A percentile compares a stretch with the other conserved stretches of the same genome.
Evolutionary conservation across 139 green algal species (phyloP).

Genomic region (Nannochloris sp.): DNA sequence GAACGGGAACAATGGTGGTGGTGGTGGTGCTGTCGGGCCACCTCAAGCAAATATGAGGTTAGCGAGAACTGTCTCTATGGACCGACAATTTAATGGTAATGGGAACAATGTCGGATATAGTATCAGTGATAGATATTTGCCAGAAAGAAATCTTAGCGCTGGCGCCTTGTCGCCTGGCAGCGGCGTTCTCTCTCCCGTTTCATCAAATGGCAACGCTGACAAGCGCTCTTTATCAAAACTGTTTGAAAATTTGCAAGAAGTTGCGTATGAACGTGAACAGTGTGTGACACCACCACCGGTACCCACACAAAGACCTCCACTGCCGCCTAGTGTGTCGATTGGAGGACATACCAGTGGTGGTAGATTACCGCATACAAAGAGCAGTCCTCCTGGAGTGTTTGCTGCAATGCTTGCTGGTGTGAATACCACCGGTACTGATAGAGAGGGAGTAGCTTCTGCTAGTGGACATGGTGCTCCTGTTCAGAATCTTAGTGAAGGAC

Average conservation of each 20-base stretch:
- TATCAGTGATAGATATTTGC: no score
- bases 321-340: background rate
- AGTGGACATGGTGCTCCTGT: no score
- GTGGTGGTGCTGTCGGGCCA: no score
- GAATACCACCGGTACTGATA: background rate
- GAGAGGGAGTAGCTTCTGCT: no score
- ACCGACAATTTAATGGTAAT: no score
- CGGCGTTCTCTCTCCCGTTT: constrained; percentile 18
- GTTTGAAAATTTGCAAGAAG: constrained; percentile 27
- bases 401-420: background rate
- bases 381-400: background rate
- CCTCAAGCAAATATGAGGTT: no score
- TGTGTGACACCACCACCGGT: background rate
- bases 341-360: no score
- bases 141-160: no score
- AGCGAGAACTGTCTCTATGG: no score
- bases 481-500: no score
- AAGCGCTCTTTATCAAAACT: constrained; percentile 19
- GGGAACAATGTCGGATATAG: no score
- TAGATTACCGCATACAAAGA: background rate
- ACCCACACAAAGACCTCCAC: background rate
- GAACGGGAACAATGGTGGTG: no score
- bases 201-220: background rate
- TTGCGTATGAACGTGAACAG: background rate
- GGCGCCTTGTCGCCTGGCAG: constrained; percentile 17